Evolutionary conservation across 345 rosid species (phyloP).

Genomic region (Eucalyptus albens): DNA sequence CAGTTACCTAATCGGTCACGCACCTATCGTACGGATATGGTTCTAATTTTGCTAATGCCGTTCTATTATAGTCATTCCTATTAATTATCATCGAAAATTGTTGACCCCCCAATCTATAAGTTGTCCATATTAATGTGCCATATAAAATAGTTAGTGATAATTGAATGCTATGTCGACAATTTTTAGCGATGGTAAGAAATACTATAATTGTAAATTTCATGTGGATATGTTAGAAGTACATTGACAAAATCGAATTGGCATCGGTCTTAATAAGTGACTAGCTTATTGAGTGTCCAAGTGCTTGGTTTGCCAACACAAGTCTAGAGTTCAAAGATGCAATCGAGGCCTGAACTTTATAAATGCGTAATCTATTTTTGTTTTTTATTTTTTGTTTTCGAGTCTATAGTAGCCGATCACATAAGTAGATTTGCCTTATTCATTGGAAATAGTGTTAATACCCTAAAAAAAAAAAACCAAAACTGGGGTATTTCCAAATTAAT

Average conservation of each 20-base stretch:
- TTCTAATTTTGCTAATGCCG: not conserved
- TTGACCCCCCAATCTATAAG: not conserved
- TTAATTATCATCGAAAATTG: not conserved
- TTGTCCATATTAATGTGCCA: not conserved
- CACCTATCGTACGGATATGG: not conserved
- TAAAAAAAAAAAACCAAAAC: too few species aligned
- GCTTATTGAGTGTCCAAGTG: not conserved
- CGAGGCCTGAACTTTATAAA: fast-evolving
- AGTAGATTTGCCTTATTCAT: not conserved
- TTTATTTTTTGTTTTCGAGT: not conserved
- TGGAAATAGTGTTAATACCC: fast-evolving
- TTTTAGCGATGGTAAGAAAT: fast-evolving
- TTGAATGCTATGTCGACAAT: fast-evolving
- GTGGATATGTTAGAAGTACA: fast-evolving
- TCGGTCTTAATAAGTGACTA: not conserved
- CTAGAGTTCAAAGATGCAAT: not conserved
- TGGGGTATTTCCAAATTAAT: too few species aligned
- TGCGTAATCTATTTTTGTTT: not conserved
- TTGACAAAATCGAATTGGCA: not conserved
- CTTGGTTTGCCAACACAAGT: not conserved
- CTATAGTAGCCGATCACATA: not conserved
- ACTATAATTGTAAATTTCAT: not conserved
- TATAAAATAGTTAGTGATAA: not conserved
- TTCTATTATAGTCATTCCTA: not conserved
- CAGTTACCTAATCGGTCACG: not conserved